Conservation (phyloP, 805 yeast genomes). For the Wickerhamomyces rabaulensis region DNA sequence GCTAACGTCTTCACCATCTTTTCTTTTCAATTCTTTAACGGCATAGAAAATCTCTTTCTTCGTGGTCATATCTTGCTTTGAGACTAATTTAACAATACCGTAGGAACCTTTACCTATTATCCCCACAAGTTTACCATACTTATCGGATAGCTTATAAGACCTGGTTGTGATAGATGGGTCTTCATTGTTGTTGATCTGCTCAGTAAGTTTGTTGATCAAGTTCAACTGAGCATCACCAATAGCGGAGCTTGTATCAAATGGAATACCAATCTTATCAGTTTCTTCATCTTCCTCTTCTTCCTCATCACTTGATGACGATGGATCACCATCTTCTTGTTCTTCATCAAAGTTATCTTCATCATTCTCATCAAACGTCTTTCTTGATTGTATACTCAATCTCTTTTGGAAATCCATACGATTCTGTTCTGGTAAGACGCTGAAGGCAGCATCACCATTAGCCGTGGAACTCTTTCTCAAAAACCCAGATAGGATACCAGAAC, state of each 20-base stretch:
- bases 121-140: constrained; percentile 48
- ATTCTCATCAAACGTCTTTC: constrained; percentile 17
- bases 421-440: constrained; percentile 24
- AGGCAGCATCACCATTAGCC: constrained; percentile 16
- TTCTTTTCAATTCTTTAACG: constrained; percentile 92
- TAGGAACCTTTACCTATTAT: constrained; percentile 93
- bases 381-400: constrained; percentile 23
- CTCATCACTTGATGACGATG: constrained; percentile 4
- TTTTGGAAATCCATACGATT: constrained; percentile 24
- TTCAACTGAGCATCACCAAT: constrained; percentile 46
- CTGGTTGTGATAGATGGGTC: constrained; percentile 13
- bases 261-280: constrained; percentile 4
- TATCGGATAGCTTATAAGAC: constrained; percentile 34
- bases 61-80: constrained; percentile 80
- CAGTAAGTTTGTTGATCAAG: constrained; percentile 42
- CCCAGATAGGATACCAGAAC: constrained; percentile 20
- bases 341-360: constrained; percentile 10
- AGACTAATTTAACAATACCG: constrained; percentile 94
- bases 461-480: constrained; percentile 14
- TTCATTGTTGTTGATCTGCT: constrained; percentile 37
- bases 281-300: constrained; percentile 6
- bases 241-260: constrained; percentile 28
- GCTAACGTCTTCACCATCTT: constrained; percentile 93
- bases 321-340: constrained; percentile 4
- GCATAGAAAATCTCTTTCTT: constrained; percentile 82